Conservation (phyloP, 345 rosid genomes). For the Populus davidiana region DNA sequence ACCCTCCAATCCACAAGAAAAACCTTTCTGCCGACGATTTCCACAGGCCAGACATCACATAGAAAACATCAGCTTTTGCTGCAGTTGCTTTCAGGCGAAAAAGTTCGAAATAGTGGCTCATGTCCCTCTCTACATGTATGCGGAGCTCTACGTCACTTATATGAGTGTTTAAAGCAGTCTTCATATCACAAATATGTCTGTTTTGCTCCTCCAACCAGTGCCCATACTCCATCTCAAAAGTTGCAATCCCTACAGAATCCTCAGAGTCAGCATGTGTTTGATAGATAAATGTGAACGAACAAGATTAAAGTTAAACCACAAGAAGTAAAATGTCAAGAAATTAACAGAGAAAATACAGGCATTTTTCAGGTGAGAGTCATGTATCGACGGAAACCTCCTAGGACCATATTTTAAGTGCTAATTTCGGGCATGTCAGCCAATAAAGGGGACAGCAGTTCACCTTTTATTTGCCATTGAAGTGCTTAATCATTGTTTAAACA, state of each 20-base stretch:
- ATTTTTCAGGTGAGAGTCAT: background rate
- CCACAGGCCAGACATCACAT: constrained; percentile 86
- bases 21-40: constrained; percentile 83
- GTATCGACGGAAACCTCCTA: background rate
- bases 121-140: constrained; percentile 56
- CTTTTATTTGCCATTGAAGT: background rate
- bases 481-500: background rate
- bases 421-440: background rate
- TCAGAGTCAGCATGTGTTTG: constrained; percentile 5
- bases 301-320: background rate
- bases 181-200: constrained; percentile 55
- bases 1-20: constrained; percentile 95
- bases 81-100: constrained; percentile 76
- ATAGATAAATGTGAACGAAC: constrained; percentile 10
- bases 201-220: constrained; percentile 83
- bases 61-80: constrained; percentile 77
- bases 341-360: background rate
- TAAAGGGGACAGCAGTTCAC: background rate
- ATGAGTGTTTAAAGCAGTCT: constrained; percentile 58
- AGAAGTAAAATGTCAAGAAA: background rate
- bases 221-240: constrained; percentile 87
- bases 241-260: constrained; percentile 49
- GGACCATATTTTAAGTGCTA: background rate
- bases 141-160: constrained; percentile 57
- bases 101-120: constrained; percentile 77